Conservation (phyloP, 1,284 basidiomycete genomes). For the Ganoderma sinense region DNA sequence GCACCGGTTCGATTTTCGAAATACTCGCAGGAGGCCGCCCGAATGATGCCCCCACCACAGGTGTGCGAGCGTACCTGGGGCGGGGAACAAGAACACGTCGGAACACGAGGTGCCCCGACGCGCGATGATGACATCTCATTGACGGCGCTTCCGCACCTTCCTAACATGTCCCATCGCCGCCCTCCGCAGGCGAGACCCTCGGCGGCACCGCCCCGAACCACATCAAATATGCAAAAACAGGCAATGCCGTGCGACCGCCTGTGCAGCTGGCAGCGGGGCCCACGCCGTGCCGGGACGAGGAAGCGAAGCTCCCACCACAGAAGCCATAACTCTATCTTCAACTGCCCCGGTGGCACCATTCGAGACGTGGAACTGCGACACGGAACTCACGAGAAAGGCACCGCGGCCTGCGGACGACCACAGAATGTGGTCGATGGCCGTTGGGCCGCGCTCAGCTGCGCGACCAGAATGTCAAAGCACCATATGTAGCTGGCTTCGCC, state of each 20-base stretch:
- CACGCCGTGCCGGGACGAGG: not conserved
- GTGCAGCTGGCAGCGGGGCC: not conserved
- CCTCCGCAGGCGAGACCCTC: not conserved
- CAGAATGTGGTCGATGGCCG: not conserved
- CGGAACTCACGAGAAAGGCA: not conserved
- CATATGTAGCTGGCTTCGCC: not conserved
- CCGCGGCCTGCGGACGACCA: not conserved
- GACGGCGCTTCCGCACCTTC: conserved; percentile 2
- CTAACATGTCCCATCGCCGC: not conserved
- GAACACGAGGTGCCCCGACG: conserved; percentile 20
- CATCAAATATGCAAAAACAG: not conserved
- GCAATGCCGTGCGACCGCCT: not conserved
- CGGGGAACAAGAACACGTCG: not conserved
- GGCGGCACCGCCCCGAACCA: not conserved
- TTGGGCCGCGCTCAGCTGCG: not conserved
- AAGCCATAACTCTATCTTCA: not conserved
- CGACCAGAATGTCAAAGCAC: not conserved
- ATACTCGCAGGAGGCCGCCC: not conserved
- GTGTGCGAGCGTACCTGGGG: not conserved
- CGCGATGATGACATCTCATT: conserved; percentile 1
- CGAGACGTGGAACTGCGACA: not conserved
- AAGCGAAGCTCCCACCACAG: not conserved
- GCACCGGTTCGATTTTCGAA: not conserved
- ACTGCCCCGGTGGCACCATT: not conserved
- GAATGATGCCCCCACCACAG: not conserved